Conservation (phyloP, 2,329 filamentous ascomycete species). For the Scedosporium minutisporum region DNA sequence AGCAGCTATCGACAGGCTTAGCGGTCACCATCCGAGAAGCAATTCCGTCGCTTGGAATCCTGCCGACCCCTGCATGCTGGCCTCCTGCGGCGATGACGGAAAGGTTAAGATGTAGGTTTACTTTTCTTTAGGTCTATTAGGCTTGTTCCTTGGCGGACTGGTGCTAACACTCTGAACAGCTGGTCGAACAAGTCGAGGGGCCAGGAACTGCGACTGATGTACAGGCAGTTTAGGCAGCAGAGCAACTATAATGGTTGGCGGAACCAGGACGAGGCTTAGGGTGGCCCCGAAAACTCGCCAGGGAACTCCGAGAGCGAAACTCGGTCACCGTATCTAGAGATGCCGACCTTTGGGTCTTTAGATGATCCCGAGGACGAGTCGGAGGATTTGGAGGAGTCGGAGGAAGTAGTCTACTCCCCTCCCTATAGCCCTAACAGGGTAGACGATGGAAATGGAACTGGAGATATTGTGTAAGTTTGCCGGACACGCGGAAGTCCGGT, state of each 20-base stretch:
- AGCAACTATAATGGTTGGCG: constrained; percentile 14
- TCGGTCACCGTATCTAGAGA: background rate
- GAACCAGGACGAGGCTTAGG: constrained; percentile 11
- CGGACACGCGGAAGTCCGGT: background rate
- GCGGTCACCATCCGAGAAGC: constrained; percentile 66
- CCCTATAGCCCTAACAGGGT: background rate
- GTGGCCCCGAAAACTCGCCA: background rate
- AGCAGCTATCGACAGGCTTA: constrained; percentile 62
- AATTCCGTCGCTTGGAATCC: constrained; percentile 91
- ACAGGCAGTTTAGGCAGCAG: constrained; percentile 7
- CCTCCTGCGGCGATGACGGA: constrained; percentile 81
- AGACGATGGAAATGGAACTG: background rate
- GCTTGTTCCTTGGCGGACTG: background rate
- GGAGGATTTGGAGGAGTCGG: background rate
- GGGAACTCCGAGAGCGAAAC: background rate
- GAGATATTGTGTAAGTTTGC: background rate
- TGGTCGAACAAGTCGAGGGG: constrained; percentile 19
- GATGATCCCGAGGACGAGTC: background rate
- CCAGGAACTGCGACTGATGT: constrained; percentile 14
- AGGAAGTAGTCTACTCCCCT: background rate
- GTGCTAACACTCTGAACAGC: constrained; percentile 11
- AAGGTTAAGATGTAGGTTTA: constrained; percentile 71
- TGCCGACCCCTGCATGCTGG: constrained; percentile 70
- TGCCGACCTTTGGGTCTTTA: background rate
- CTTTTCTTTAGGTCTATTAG: background rate